Evolutionary conservation across 139 green algal genomes (phyloP).

Genomic region (Picochlorum sp.): DNA sequence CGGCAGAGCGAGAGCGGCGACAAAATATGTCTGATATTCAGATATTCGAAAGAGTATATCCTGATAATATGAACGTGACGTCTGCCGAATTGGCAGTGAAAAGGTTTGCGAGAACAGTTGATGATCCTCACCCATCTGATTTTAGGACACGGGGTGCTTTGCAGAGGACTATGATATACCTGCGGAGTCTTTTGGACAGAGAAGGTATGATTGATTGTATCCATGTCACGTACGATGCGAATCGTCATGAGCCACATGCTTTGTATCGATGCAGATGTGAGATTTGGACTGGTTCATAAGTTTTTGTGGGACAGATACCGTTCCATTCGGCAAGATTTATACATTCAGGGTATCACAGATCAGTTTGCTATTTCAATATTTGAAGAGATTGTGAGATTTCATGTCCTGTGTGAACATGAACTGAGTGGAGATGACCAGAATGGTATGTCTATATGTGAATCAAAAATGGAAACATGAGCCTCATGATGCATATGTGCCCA

Average conservation of each 20-base stretch:
- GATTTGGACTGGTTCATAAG: slow-evolving; percentile 50
- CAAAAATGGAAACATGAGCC: not conserved
- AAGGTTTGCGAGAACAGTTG: slow-evolving; percentile 57
- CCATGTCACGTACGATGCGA: not conserved
- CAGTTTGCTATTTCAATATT: slow-evolving; percentile 35
- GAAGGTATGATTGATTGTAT: slow-evolving; percentile 19
- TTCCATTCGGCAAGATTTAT: slow-evolving; percentile 63
- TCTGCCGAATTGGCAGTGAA: slow-evolving; percentile 51
- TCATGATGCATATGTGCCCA: not conserved
- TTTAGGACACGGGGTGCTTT: slow-evolving; percentile 64
- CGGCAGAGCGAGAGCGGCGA: slow-evolving; percentile 39
- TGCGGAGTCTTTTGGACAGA: slow-evolving; percentile 54
- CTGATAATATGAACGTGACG: slow-evolving; percentile 29
- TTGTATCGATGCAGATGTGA: not conserved
- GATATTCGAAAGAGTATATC: slow-evolving; percentile 54
- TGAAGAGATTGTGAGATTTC: slow-evolving; percentile 66
- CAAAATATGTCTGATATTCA: slow-evolving; percentile 45
- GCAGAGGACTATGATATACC: slow-evolving; percentile 56
- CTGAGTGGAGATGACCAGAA: slow-evolving; percentile 44
- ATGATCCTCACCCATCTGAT: slow-evolving; percentile 39
- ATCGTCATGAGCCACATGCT: not conserved
- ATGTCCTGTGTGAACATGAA: slow-evolving; percentile 67
- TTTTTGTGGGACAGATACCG: slow-evolving; percentile 87
- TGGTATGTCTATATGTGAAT: not conserved
- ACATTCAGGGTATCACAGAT: slow-evolving; percentile 56